A percentile compares a stretch with the other conserved stretches of the same genome.
Evolutionary conservation across 768 basidiomycete species (phyloP).

Genomic region (Hydnomerulius pinastri): DNA sequence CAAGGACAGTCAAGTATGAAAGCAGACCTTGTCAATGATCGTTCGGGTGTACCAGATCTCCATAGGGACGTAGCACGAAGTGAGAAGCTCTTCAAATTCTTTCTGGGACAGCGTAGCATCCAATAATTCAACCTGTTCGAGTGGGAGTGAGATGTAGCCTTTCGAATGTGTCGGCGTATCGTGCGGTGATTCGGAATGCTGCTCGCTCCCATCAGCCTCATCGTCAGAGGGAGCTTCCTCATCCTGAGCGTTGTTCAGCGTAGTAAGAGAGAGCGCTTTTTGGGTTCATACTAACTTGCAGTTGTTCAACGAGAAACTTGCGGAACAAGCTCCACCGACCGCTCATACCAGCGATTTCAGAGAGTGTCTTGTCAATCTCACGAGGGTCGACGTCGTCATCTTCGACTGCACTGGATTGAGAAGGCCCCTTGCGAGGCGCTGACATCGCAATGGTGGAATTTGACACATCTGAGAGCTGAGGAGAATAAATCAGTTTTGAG

Average conservation of each 20-base stretch:
- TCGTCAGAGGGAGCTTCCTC: conserved; percentile 7
- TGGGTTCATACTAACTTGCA: conserved; percentile 49
- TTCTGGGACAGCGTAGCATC: conserved; percentile 54
- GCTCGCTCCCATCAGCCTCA: conserved; percentile 10
- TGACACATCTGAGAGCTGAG: conserved; percentile 49
- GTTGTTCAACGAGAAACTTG: conserved; percentile 77
- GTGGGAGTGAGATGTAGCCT: not conserved
- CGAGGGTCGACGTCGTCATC: conserved; percentile 78
- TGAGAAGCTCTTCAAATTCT: conserved; percentile 67
- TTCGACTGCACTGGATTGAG: conserved; percentile 36
- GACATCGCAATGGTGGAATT: conserved; percentile 40
- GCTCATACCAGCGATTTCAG: conserved; percentile 87
- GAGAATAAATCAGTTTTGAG: conserved; percentile 1
- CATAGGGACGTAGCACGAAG: conserved; percentile 80
- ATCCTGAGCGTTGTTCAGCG: conserved; percentile 12
- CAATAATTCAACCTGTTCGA: conserved; percentile 30
- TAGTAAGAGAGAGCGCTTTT: not conserved
- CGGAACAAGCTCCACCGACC: conserved; percentile 91
- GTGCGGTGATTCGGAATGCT: not conserved
- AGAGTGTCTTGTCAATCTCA: conserved; percentile 88
- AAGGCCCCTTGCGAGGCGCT: conserved; percentile 32
- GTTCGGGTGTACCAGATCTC: conserved; percentile 91
- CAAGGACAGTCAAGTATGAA: not conserved
- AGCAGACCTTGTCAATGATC: conserved; percentile 81
- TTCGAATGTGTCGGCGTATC: not conserved